Evolutionary conservation across 805 yeast species (phyloP), one percentile per base, ranked within the genome.

Genomic region (Kregervanrija delftensis): DNA sequence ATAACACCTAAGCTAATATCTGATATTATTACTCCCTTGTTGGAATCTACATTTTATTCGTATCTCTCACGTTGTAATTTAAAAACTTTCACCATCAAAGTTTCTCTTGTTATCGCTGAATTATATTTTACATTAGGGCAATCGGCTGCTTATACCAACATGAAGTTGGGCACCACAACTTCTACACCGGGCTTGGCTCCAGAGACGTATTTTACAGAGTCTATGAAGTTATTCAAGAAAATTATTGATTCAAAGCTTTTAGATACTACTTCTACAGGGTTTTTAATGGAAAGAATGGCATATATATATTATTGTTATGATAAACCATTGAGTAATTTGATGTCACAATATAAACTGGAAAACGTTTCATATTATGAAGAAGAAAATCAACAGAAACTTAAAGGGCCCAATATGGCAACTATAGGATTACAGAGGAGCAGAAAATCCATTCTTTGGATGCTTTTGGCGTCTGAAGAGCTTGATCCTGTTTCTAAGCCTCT

Each of bases 381-480:
- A 53, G 52, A 58, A 44, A 70, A 69, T 56, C 57, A 59, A 1
- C 36, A 43, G 33, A 60, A 57, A 41, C 46, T 54, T 11, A 37
- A 38, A 40, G 68, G 73, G 42, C 52, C 77, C 5, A 63, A 68
- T 32, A 57, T 71, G 42, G 64, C 68, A 4, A 66, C 70, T 0
- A 58, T 73, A 33, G 81, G 91, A 0, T 60, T 77, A 15, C 76
- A 84, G 2, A 68, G 95, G 46, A 64, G 64, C 42, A 72, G 97
- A 44, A 88, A 88, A 58, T 78, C 89, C 1, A 77, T 86, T 0
- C 69, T 90, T 30, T 89, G 96, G 87, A 73, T 74, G 51, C 59
- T 89, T 28, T 59, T 89, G 28, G 81, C 96, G 0, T 83, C 88
- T 6, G 76, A 76, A 45, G 86, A 84, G 57, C 80, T 96, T 84